Evolutionary conservation across 2,329 filamentous ascomycete genomes (phyloP).

Genomic region (Fusarium euwallaceae): DNA sequence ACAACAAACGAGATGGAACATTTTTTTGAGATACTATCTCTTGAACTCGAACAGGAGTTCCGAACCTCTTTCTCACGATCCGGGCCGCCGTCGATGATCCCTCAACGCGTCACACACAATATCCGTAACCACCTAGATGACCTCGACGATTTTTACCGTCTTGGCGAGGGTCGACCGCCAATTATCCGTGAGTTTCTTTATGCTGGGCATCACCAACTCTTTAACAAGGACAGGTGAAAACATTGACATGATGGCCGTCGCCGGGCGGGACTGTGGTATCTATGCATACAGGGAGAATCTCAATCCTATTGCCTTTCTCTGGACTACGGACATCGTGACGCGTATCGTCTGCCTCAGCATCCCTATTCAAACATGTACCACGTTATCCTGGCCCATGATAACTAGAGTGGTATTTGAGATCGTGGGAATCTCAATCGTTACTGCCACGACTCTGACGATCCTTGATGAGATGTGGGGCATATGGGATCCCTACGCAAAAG

Average conservation of each 20-base stretch:
- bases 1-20: slow-evolving; percentile 25
- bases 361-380: slow-evolving; percentile 38
- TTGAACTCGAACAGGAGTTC: slow-evolving; percentile 45
- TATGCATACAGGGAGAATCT: slow-evolving; percentile 33
- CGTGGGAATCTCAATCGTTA: slow-evolving; percentile 9
- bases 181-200: slow-evolving; percentile 40
- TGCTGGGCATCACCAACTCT: too few species aligned
- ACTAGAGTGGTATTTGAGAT: not conserved
- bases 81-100: slow-evolving; percentile 24
- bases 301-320: slow-evolving; percentile 33
- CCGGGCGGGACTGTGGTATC: slow-evolving; percentile 36
- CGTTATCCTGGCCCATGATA: slow-evolving; percentile 13
- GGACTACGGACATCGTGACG: slow-evolving; percentile 21
- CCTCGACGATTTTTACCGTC: slow-evolving; percentile 33
- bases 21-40: slow-evolving; percentile 47
- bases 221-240: slow-evolving; percentile 38
- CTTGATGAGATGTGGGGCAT: slow-evolving; percentile 43
- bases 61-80: slow-evolving; percentile 10
- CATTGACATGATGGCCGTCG: slow-evolving; percentile 39
- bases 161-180: slow-evolving; percentile 33
- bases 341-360: slow-evolving; percentile 22
- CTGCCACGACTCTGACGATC: slow-evolving; percentile 32
- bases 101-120: slow-evolving; percentile 45
- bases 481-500: slow-evolving; percentile 44
- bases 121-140: slow-evolving; percentile 47